Conservation (phyloP, 1,139 yeast species). For the Saccharomycopsis crataegensis region DNA sequence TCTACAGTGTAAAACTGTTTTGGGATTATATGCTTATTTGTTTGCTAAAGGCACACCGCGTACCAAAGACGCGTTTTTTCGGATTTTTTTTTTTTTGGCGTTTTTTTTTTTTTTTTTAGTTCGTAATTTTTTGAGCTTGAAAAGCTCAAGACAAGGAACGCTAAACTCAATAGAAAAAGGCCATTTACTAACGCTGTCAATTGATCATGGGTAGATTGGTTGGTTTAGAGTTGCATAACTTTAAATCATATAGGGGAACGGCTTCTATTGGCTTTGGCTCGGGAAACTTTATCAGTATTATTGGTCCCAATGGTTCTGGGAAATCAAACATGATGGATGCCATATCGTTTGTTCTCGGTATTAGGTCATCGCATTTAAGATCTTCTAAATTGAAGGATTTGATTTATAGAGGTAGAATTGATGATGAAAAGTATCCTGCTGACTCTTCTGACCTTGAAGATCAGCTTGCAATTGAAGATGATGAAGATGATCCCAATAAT, state of each 20-base stretch:
- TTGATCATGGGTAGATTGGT: slow-evolving; percentile 64
- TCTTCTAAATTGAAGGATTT: slow-evolving; percentile 69
- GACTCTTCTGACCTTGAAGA: slow-evolving; percentile 19
- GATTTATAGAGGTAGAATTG: slow-evolving; percentile 64
- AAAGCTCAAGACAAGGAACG: not conserved
- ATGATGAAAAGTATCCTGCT: slow-evolving; percentile 23
- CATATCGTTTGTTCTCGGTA: slow-evolving; percentile 89
- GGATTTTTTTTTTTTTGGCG: not conserved
- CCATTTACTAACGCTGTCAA: not conserved
- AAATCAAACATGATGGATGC: slow-evolving; percentile 99
- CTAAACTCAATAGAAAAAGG: not conserved
- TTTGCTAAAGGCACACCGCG: not conserved
- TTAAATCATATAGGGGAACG: slow-evolving; percentile 82
- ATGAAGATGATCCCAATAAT: slow-evolving; percentile 26
- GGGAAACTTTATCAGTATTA: slow-evolving; percentile 78
- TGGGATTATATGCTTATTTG: not conserved
- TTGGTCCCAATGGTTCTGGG: slow-evolving; percentile 98
- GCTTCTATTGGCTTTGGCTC: slow-evolving; percentile 76
- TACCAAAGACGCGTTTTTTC: not conserved
- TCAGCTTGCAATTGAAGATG: not conserved
- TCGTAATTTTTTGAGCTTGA: not conserved
- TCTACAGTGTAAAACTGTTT: no score
- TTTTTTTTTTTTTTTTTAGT: not conserved
- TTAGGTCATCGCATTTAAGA: slow-evolving; percentile 68
- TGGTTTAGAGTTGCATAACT: slow-evolving; percentile 72